phyloP scores from a whole-genome alignment of 73 alveolate genomes.

The Breviolum minutum region DNA sequence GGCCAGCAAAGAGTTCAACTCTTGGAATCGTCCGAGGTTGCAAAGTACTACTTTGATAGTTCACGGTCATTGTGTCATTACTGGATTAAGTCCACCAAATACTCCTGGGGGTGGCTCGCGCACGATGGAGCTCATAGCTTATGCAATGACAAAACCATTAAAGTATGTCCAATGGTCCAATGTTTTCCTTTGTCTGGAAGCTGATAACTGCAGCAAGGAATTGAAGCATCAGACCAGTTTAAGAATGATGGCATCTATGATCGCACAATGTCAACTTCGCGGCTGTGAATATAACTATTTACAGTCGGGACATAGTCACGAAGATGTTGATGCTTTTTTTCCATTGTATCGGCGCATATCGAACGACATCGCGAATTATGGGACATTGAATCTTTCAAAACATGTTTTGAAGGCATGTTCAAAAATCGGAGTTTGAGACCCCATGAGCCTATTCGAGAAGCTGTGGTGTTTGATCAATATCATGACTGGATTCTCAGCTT shows the following conservation, averaged over 20 bases:
- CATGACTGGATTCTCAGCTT: slow-evolving; percentile 1
- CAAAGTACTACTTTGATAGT: background rate
- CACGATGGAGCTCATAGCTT: background rate
- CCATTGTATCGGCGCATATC: background rate
- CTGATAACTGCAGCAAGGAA: background rate
- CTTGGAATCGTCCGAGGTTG: slow-evolving; percentile 13
- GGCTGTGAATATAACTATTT: background rate
- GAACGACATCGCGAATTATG: background rate
- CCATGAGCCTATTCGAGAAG: background rate
- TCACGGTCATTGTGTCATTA: background rate
- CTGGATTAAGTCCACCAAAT: background rate
- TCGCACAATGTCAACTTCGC: background rate
- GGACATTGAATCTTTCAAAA: background rate
- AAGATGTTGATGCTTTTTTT: background rate
- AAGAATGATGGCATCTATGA: background rate
- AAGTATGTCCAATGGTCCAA: background rate
- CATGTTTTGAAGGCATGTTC: background rate
- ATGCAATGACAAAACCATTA: background rate
- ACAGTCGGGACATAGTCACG: background rate
- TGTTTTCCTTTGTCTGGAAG: background rate
- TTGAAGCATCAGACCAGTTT: background rate
- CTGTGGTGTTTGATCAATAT: background rate
- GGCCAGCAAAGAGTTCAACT: background rate
- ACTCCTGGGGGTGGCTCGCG: background rate
- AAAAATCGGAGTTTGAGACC: background rate